Evolutionary conservation across 495 filamentous ascomycete genomes (phyloP).

Genomic region (Neurospora terricola): DNA sequence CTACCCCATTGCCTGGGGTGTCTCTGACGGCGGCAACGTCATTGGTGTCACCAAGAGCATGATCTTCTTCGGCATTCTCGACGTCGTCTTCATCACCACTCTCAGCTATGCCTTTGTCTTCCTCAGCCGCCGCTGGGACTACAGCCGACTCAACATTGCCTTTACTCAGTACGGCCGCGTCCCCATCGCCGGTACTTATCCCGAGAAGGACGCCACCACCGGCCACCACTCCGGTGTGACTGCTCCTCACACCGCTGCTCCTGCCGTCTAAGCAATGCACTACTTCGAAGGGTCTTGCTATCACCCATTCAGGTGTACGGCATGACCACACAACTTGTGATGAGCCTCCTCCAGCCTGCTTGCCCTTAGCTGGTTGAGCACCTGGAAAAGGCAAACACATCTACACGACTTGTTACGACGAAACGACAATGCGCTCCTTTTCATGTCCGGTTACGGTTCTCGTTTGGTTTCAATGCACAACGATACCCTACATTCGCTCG

Average conservation of each 20-base stretch:
- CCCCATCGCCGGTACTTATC: slow-evolving; percentile 26
- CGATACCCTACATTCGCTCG: background rate
- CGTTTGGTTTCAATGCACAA: background rate
- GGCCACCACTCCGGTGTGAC: slow-evolving; percentile 14
- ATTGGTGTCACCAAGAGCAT: slow-evolving; percentile 29
- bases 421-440: background rate
- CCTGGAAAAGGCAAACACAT: background rate
- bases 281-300: background rate
- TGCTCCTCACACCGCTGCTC: slow-evolving; percentile 14
- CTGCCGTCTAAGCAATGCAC: background rate
- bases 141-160: slow-evolving; percentile 33
- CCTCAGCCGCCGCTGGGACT: slow-evolving; percentile 38
- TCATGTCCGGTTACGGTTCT: background rate
- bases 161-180: slow-evolving; percentile 48
- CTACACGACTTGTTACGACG: background rate
- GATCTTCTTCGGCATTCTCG: slow-evolving; percentile 39
- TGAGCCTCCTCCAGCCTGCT: background rate
- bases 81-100: slow-evolving; percentile 29
- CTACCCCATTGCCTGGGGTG: slow-evolving; percentile 38
- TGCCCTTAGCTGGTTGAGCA: background rate
- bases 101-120: slow-evolving; percentile 26
- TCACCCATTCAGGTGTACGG: background rate
- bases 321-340: background rate
- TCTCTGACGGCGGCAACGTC: slow-evolving; percentile 37
- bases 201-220: slow-evolving; percentile 31